Conservation (phyloP, 306 rosid species). For the Fragaria ananassa region DNA sequence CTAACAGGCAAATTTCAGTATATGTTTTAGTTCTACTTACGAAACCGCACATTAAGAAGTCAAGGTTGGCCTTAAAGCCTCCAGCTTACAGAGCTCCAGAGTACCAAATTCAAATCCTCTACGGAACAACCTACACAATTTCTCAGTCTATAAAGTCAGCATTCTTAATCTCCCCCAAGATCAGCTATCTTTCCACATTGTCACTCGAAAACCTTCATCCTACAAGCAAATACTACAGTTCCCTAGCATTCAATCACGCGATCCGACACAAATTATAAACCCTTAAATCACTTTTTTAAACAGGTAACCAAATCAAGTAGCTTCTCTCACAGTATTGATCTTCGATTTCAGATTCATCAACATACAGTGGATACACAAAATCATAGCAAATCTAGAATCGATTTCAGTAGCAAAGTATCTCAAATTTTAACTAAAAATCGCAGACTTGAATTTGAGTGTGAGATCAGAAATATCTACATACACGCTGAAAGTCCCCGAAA, state of each 20-base stretch:
- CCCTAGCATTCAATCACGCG: neutral
- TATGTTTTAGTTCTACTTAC: too few species aligned
- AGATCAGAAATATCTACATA: slow-evolving; percentile 34
- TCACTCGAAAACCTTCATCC: neutral
- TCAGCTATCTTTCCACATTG: neutral
- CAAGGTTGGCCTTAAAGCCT: too few species aligned
- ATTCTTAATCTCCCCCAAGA: neutral
- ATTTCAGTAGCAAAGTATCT: neutral
- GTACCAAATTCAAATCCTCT: neutral
- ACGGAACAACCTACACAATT: neutral
- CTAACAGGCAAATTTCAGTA: too few species aligned
- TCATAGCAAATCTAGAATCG: neutral
- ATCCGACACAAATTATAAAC: too few species aligned
- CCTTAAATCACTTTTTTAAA: too few species aligned
- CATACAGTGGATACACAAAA: neutral
- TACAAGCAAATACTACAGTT: neutral
- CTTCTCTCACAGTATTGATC: neutral
- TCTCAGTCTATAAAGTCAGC: neutral
- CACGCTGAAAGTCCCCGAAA: slow-evolving; percentile 83
- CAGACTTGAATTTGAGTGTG: neutral
- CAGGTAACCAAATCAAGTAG: too few species aligned
- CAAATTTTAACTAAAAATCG: neutral
- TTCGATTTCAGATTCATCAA: neutral
- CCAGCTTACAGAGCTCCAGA: too few species aligned
- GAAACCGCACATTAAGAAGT: too few species aligned